Conservation (phyloP, 2,329 filamentous ascomycete species). For the Diaporthe longicolla region DNA sequence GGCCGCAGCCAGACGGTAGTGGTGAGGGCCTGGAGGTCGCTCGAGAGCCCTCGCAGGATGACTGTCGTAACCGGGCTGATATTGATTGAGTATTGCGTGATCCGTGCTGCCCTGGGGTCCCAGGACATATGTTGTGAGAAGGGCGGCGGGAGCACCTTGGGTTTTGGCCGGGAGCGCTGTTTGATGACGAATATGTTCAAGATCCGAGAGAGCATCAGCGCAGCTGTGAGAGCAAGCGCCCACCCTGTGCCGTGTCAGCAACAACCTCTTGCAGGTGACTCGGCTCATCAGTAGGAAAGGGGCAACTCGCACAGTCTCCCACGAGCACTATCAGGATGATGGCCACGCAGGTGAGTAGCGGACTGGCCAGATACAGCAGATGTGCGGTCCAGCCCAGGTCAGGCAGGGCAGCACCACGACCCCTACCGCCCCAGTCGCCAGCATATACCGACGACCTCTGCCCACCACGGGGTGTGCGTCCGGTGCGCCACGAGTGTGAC, state of each 20-base stretch:
- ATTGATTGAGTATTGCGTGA: constrained; percentile 41
- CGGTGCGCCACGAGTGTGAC: constrained; percentile 46
- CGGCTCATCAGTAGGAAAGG: not conserved
- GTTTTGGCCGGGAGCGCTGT: constrained; percentile 55
- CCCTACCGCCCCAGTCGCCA: constrained; percentile 49
- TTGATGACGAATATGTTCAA: constrained; percentile 71
- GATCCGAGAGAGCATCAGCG: constrained; percentile 67
- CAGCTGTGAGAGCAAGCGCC: constrained; percentile 61
- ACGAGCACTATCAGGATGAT: constrained; percentile 62
- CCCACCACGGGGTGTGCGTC: constrained; percentile 44
- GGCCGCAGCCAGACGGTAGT: constrained; percentile 69
- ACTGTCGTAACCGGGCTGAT: constrained; percentile 50
- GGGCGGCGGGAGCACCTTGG: constrained; percentile 22
- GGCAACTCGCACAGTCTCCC: constrained; percentile 57
- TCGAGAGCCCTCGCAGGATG: constrained; percentile 65
- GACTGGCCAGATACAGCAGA: constrained; percentile 62
- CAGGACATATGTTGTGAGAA: constrained; percentile 32
- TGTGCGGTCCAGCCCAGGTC: constrained; percentile 64
- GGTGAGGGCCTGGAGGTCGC: constrained; percentile 73
- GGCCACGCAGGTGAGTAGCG: constrained; percentile 61
- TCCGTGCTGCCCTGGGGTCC: constrained; percentile 43
- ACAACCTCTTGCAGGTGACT: not conserved
- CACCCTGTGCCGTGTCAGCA: constrained; percentile 55
- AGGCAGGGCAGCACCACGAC: constrained; percentile 48
- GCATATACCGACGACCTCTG: constrained; percentile 45